Conservation (phyloP, 176 grass and related monocot species). For the Cenchrus purpureus region DNA sequence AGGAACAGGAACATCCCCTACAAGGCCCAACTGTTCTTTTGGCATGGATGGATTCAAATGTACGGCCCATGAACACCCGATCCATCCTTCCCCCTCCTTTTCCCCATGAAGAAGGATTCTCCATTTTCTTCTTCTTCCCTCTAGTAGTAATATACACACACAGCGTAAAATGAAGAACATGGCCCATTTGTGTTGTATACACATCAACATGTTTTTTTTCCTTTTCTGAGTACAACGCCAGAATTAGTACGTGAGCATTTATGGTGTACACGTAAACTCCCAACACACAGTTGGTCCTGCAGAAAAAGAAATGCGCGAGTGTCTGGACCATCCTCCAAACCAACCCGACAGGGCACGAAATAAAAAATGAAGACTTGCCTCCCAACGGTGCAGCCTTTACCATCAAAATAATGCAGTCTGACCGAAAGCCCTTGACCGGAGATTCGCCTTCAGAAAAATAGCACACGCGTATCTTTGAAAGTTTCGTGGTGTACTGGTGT, state of each 20-base stretch:
- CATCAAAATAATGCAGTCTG: slow-evolving; percentile 43
- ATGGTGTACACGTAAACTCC: not conserved
- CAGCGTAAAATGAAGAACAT: not conserved
- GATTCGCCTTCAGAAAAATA: not conserved
- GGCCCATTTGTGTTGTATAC: not conserved
- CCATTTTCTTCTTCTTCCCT: not conserved
- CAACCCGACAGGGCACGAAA: slow-evolving; percentile 12
- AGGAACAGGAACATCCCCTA: not conserved
- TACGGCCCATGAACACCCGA: not conserved
- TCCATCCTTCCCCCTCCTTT: no score
- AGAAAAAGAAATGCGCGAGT: not conserved
- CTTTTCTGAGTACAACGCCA: not conserved
- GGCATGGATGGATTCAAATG: not conserved
- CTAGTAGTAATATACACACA: no score
- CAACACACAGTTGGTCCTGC: not conserved
- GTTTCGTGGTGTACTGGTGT: not conserved
- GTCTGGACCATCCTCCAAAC: not conserved
- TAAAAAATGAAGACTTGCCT: slow-evolving; percentile 23
- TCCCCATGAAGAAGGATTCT: not conserved
- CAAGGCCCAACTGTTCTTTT: not conserved
- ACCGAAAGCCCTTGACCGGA: slow-evolving; percentile 34
- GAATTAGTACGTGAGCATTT: not conserved
- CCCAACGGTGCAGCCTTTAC: slow-evolving; percentile 7
- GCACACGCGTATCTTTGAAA: not conserved
- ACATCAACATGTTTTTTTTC: not conserved